phyloP scores from a whole-genome alignment of 2,329 filamentous ascomycete species.

The Ilyonectria sp. region DNA sequence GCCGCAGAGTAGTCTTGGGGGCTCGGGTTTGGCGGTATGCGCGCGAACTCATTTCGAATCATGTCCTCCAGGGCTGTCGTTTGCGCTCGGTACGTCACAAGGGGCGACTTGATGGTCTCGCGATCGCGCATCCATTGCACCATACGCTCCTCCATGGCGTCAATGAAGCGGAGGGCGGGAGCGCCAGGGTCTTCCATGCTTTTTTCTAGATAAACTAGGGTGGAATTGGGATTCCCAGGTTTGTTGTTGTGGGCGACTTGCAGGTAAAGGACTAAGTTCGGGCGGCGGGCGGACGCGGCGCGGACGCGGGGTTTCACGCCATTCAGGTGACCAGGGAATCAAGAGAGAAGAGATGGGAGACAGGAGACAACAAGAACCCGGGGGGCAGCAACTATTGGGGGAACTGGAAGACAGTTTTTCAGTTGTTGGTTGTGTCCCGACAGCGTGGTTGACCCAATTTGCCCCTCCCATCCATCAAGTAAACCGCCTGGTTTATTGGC shows the following conservation, averaged over 20 bases:
- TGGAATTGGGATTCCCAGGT: background rate
- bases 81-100: background rate
- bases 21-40: background rate
- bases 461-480: background rate
- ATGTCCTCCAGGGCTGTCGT: background rate
- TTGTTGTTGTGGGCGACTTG: background rate
- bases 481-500: background rate
- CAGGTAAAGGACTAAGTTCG: background rate
- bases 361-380: background rate
- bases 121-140: background rate
- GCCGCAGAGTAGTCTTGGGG: background rate
- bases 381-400: background rate
- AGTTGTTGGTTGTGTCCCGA: background rate
- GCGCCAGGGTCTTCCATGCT: background rate
- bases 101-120: background rate
- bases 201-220: background rate
- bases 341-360: background rate
- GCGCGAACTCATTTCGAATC: background rate
- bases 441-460: background rate
- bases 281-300: background rate
- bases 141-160: background rate
- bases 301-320: background rate
- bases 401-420: background rate
- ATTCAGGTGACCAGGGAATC: background rate
- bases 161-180: background rate